phyloP scores from a whole-genome alignment of 2,329 filamentous ascomycete genomes.

The Fusarium denticulatum region DNA sequence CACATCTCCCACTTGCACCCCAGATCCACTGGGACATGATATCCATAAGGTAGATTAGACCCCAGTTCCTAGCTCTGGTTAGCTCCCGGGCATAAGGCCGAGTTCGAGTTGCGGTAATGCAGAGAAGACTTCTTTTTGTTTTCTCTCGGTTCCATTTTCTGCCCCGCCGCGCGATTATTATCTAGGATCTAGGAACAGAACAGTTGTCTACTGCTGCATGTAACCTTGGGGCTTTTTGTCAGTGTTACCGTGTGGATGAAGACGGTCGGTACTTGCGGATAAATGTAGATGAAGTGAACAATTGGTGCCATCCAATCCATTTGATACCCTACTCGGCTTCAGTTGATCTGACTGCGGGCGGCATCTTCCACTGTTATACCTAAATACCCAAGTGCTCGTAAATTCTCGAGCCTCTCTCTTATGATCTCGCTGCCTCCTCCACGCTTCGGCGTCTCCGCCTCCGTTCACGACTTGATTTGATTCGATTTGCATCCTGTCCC shows the following conservation, averaged over 20 bases:
- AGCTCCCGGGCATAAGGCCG: conserved; percentile 29
- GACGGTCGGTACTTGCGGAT: background rate
- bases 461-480: background rate
- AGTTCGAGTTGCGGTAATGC: conserved; percentile 10
- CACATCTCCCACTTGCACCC: conserved; percentile 34
- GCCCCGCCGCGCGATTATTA: conserved; percentile 9
- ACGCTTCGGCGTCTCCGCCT: conserved; percentile 29
- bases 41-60: background rate
- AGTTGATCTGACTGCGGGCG: background rate
- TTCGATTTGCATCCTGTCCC: background rate
- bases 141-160: conserved; percentile 22
- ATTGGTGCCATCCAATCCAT: conserved; percentile 12
- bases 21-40: conserved; percentile 26
- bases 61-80: conserved; percentile 9
- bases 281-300: background rate
- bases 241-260: background rate
- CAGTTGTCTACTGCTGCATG: conserved; percentile 7
- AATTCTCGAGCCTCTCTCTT: background rate
- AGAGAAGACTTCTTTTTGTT: conserved; percentile 22
- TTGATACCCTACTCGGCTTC: conserved; percentile 14
- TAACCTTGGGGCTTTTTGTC: conserved; percentile 9
- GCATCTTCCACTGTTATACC: conserved; percentile 18
- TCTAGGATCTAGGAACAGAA: conserved; percentile 18
- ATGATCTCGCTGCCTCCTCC: conserved; percentile 5
- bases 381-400: background rate